Conservation (phyloP, 2,329 filamentous ascomycete species). For the Beauveria caledonica region DNA sequence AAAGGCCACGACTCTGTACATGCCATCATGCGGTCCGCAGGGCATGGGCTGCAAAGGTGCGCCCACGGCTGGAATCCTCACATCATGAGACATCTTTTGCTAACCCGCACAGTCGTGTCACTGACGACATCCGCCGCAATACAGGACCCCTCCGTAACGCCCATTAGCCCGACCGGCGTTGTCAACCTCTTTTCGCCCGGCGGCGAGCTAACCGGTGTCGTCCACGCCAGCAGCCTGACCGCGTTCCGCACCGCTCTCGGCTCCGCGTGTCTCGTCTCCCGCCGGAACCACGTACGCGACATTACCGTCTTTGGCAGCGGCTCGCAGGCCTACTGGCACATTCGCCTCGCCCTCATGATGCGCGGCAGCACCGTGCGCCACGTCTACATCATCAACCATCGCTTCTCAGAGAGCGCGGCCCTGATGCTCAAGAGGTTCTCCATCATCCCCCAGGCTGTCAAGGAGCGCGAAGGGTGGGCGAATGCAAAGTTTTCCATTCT, state of each 20-base stretch:
- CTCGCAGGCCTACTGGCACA: conserved; percentile 90
- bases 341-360: conserved; percentile 72
- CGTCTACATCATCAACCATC: conserved; percentile 75
- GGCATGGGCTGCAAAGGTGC: conserved; percentile 62
- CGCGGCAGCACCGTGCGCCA: conserved; percentile 63
- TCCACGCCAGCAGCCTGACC: conserved; percentile 67
- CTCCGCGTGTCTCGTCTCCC: conserved; percentile 56
- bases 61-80: neutral
- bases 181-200: conserved; percentile 59
- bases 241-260: conserved; percentile 73
- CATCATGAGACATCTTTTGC: neutral
- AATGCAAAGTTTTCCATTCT: conserved; percentile 59
- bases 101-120: conserved; percentile 47
- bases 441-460: conserved; percentile 32
- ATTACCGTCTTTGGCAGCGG: conserved; percentile 82
- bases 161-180: conserved; percentile 51
- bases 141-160: conserved; percentile 20
- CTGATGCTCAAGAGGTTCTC: conserved; percentile 42
- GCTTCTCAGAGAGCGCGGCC: conserved; percentile 51
- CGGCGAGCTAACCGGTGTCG: conserved; percentile 56
- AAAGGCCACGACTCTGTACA: conserved; percentile 59
- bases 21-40: conserved; percentile 58
- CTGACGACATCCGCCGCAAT: conserved; percentile 36
- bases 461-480: conserved; percentile 52
- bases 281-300: conserved; percentile 62